A percentile compares a stretch with the other conserved stretches of the same genome.
phyloP scores from a whole-genome alignment of 345 rosid genomes.

The Abelmoschus esculentus region DNA sequence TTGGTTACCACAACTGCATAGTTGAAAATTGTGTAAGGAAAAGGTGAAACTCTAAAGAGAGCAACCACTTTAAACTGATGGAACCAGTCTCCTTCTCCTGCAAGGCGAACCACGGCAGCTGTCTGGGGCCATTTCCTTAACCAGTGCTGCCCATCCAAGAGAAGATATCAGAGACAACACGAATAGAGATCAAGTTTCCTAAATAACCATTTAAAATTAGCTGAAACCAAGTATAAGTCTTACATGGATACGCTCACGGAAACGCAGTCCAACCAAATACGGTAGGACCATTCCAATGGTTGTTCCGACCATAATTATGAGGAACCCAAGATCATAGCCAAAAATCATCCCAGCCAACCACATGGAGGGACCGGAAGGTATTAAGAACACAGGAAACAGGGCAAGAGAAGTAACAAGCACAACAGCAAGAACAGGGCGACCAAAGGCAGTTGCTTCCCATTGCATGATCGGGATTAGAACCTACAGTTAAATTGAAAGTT shows the following conservation, averaged over 20 bases:
- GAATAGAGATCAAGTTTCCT: not conserved
- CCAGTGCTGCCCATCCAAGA: constrained; percentile 64
- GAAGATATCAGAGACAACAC: constrained; percentile 8
- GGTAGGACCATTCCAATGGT: constrained; percentile 90
- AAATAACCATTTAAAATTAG: not conserved
- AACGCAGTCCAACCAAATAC: constrained; percentile 63
- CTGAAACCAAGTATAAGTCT: constrained; percentile 17
- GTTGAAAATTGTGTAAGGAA: constrained; percentile 96
- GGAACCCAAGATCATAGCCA: constrained; percentile 85
- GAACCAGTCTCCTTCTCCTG: constrained; percentile 93
- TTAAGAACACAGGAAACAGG: constrained; percentile 80
- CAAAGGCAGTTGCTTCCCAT: constrained; percentile 99
- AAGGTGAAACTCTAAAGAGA: constrained; percentile 84
- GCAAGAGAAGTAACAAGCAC: constrained; percentile 87
- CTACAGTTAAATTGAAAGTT: constrained; percentile 27
- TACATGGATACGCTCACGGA: constrained; percentile 90
- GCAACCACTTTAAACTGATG: constrained; percentile 92
- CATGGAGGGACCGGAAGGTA: constrained; percentile 99
- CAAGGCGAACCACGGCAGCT: constrained; percentile 74
- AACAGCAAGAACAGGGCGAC: constrained; percentile 84
- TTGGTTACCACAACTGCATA: constrained; percentile 83
- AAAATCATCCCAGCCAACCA: constrained; percentile 99
- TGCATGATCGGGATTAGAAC: constrained; percentile 73
- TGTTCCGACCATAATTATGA: constrained; percentile 93
- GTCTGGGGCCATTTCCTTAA: constrained; percentile 85